Percentiles rank a stretch among this genome's conserved stretches.
phyloP scores from a whole-genome alignment of 2,329 filamentous ascomycete species.

The Beauveria australis region DNA sequence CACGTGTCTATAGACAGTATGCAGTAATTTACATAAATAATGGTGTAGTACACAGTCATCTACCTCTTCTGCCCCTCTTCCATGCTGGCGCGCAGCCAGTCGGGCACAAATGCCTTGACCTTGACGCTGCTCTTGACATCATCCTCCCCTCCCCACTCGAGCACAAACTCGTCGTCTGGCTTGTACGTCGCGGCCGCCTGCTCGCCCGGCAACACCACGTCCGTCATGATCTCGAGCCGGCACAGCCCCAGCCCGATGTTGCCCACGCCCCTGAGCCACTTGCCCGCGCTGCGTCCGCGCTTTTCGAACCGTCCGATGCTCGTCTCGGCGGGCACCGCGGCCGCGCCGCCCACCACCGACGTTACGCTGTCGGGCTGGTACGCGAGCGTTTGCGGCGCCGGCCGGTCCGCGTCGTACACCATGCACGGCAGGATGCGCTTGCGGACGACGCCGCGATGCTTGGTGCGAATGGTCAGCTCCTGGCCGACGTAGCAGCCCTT shows the following conservation, averaged over 20 bases:
- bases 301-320: constrained; percentile 44
- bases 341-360: constrained; percentile 23
- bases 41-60: not conserved
- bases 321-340: constrained; percentile 34
- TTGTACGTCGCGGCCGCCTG: constrained; percentile 56
- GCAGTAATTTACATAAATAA: not conserved
- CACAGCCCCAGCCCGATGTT: constrained; percentile 85
- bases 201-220: constrained; percentile 61
- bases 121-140: constrained; percentile 31
- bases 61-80: constrained; percentile 17
- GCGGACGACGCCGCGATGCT: constrained; percentile 86
- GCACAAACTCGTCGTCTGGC: constrained; percentile 53
- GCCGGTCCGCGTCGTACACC: constrained; percentile 49
- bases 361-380: constrained; percentile 32
- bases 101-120: constrained; percentile 76
- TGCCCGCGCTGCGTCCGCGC: constrained; percentile 66
- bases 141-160: constrained; percentile 42
- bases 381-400: constrained; percentile 31
- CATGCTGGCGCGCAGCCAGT: constrained; percentile 53
- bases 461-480: constrained; percentile 90
- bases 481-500: constrained; percentile 98
- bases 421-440: constrained; percentile 80
- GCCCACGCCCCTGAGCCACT: constrained; percentile 69
- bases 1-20: not conserved
- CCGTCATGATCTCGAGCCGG: constrained; percentile 84